These are phyloP conservation scores for Lyophyllum shimeji DNA, from an alignment of 768 basidiomycete genomes.

Conservation along the genomic window DNA sequence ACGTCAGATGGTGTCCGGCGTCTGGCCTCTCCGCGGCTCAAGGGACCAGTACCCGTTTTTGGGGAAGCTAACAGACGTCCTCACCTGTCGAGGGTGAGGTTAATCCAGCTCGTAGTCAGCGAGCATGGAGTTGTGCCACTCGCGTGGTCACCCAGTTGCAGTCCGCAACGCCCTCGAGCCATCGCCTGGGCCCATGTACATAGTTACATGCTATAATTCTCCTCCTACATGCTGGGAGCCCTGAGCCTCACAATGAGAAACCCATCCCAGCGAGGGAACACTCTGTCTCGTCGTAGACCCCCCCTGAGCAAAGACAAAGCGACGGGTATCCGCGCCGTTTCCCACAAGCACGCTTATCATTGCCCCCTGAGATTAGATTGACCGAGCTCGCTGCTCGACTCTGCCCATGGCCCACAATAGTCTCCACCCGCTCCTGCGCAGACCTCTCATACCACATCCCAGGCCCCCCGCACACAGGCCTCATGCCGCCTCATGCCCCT, in stretches of 20 bases:
- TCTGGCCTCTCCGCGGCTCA: slow-evolving; percentile 12
- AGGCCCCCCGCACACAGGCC: not conserved
- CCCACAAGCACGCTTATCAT: too few species aligned
- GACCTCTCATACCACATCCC: not conserved
- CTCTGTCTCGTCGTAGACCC: too few species aligned
- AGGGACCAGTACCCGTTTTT: slow-evolving; percentile 5
- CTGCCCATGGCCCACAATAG: too few species aligned
- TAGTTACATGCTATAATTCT: not conserved
- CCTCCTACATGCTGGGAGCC: not conserved
- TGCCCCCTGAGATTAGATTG: too few species aligned
- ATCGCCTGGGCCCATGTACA: not conserved
- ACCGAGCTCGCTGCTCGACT: too few species aligned
- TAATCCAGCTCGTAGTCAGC: slow-evolving; percentile 1
- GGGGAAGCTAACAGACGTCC: slow-evolving; percentile 10
- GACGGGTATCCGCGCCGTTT: too few species aligned
- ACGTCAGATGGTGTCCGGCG: slow-evolving; percentile 5
- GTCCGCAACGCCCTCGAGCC: not conserved
- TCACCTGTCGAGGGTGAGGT: not conserved
- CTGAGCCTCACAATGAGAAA: too few species aligned
- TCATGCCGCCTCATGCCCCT: not conserved
- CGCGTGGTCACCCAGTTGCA: not conserved
- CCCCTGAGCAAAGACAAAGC: too few species aligned
- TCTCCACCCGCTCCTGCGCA: too few species aligned
- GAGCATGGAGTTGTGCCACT: not conserved
- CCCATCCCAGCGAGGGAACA: too few species aligned